These are phyloP conservation scores for Rhizopogon salebrosus DNA, from an alignment of 768 basidiomycete genomes.

Conservation along the genomic window DNA sequence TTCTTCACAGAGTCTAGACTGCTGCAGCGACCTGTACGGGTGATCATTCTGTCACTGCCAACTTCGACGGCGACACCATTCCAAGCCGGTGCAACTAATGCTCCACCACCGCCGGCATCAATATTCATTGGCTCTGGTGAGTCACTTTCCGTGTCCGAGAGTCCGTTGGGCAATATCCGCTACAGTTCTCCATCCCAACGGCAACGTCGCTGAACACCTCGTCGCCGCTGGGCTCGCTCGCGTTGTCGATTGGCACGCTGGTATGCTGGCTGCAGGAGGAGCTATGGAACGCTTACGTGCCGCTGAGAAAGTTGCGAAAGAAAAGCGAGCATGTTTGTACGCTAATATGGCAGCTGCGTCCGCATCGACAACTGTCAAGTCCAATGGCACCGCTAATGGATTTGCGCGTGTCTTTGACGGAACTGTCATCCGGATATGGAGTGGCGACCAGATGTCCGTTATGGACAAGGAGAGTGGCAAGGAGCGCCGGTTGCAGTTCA, in stretches of 20 bases:
- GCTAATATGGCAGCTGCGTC: slow-evolving; percentile 45
- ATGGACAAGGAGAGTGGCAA: slow-evolving; percentile 64
- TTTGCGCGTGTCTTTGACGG: slow-evolving; percentile 64
- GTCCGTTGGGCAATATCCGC: neutral
- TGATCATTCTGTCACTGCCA: slow-evolving; percentile 77
- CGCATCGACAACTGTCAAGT: slow-evolving; percentile 32
- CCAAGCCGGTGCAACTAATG: slow-evolving; percentile 46
- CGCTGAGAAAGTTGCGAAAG: slow-evolving; percentile 78
- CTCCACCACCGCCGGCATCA: slow-evolving; percentile 62
- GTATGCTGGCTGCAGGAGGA: slow-evolving; percentile 79
- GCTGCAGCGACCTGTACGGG: slow-evolving; percentile 72
- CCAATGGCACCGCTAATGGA: slow-evolving; percentile 42
- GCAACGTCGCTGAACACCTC: slow-evolving; percentile 90
- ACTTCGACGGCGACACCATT: slow-evolving; percentile 77
- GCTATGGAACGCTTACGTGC: slow-evolving; percentile 85
- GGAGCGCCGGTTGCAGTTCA: slow-evolving; percentile 82
- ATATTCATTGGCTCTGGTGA: slow-evolving; percentile 85
- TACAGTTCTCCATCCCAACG: slow-evolving; percentile 82
- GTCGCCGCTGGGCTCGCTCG: slow-evolving; percentile 82
- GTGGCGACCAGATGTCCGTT: slow-evolving; percentile 85
- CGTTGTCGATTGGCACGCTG: slow-evolving; percentile 96
- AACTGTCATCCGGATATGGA: slow-evolving; percentile 84
- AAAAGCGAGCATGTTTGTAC: slow-evolving; percentile 67
- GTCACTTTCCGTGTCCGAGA: slow-evolving; percentile 15
- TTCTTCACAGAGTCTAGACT: slow-evolving; percentile 90